Evolutionary conservation across 331 rosid genomes (phyloP).

Genomic region (Cydonia oblonga): DNA sequence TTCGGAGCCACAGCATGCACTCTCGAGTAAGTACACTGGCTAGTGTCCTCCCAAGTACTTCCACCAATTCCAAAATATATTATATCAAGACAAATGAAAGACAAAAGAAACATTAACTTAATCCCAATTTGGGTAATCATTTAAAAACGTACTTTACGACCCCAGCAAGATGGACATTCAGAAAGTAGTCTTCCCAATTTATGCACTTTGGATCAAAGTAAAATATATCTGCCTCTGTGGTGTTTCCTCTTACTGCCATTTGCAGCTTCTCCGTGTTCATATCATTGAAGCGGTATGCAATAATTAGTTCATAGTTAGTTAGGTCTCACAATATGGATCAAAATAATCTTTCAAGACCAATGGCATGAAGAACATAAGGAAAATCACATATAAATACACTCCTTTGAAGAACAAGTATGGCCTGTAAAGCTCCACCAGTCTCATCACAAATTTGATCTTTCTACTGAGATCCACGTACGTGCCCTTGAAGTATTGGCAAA

Average conservation of each 20-base stretch:
- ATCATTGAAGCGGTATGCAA: conserved; percentile 28
- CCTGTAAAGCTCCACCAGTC: conserved; percentile 57
- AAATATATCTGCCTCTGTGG: background rate
- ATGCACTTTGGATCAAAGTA: conserved; percentile 26
- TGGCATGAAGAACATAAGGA: background rate
- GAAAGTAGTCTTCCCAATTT: conserved; percentile 35
- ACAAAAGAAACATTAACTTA: background rate
- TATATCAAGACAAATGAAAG: background rate
- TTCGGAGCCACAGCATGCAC: background rate
- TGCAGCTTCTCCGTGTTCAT: conserved; percentile 23
- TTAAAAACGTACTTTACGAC: conserved; percentile 13
- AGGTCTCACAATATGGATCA: background rate
- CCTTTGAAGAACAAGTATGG: conserved; percentile 80
- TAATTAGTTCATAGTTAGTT: background rate
- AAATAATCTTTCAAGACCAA: background rate
- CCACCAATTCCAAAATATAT: background rate
- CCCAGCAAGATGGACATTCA: conserved; percentile 29
- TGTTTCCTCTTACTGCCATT: background rate
- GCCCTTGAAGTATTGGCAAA: conserved; percentile 48
- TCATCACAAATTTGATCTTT: conserved; percentile 48
- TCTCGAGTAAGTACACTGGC: background rate
- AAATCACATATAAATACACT: conserved; percentile 31
- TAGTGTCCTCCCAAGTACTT: background rate
- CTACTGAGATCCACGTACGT: conserved; percentile 28
- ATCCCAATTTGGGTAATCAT: background rate